Conservation (phyloP, 164 flowering plant species). For the Santalum album region DNA sequence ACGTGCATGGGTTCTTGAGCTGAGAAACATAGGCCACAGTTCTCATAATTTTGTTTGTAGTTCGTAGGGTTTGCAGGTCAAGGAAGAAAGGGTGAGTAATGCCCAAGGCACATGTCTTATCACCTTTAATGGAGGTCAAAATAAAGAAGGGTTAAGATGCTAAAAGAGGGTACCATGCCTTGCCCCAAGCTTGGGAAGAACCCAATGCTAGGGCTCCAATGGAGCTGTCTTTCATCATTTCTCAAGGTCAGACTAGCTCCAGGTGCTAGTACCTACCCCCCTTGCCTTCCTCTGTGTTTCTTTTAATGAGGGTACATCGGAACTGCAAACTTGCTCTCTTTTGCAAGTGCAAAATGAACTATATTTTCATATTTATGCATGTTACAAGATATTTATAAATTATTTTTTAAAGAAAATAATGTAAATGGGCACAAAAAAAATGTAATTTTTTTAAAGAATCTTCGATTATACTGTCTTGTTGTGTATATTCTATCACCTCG, state of each 20-base stretch:
- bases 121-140: conserved; percentile 17
- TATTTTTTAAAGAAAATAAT: too few relatives aligned
- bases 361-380: too few relatives aligned
- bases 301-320: too few relatives aligned
- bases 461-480: too few relatives aligned
- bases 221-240: conserved; percentile 9
- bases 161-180: conserved; percentile 10
- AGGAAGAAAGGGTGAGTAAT: conserved; percentile 14
- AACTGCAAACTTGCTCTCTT: too few relatives aligned
- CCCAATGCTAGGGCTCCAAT: background rate
- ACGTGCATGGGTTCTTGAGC: too few relatives aligned
- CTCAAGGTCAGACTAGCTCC: background rate
- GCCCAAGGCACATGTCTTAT: conserved; percentile 31
- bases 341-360: too few relatives aligned
- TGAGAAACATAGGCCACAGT: background rate
- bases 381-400: too few relatives aligned
- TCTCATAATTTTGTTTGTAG: background rate
- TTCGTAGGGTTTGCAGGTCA: conserved; percentile 8
- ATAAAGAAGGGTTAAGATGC: conserved; percentile 7
- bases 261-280: background rate
- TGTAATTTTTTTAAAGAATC: too few relatives aligned
- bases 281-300: background rate
- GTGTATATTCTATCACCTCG: too few relatives aligned
- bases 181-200: too few relatives aligned
- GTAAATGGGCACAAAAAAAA: too few relatives aligned